Percentiles rank a stretch among this genome's conserved stretches.
Conservation (phyloP, 805 yeast genomes). For the Vanderwaltozyma tropicalis region DNA sequence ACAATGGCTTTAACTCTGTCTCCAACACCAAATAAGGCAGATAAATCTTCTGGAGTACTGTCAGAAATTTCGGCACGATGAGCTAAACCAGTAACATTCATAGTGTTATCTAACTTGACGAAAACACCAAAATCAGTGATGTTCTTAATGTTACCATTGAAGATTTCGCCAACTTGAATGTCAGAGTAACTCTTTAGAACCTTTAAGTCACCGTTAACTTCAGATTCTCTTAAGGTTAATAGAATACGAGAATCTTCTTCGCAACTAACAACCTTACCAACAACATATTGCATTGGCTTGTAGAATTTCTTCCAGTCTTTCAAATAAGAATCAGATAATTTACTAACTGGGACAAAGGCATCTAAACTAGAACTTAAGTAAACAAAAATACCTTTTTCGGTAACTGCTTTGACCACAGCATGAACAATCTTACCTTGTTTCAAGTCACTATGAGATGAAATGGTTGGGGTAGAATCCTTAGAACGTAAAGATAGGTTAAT, state of each 20-base stretch:
- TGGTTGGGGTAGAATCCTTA: slow-evolving; percentile 38
- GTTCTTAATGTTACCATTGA: slow-evolving; percentile 67
- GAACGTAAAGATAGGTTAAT: slow-evolving; percentile 57
- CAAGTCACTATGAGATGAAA: slow-evolving; percentile 43
- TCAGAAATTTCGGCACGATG: slow-evolving; percentile 81
- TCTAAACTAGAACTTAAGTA: slow-evolving; percentile 58
- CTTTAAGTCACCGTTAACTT: slow-evolving; percentile 59
- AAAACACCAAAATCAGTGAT: slow-evolving; percentile 89
- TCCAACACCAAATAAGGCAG: slow-evolving; percentile 71
- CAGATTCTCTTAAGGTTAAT: slow-evolving; percentile 72
- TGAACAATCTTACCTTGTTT: slow-evolving; percentile 61
- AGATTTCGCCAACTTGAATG: slow-evolving; percentile 56
- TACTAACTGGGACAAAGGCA: slow-evolving; percentile 73
- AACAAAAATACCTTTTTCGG: slow-evolving; percentile 69
- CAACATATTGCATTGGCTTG: slow-evolving; percentile 59
- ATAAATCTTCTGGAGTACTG: slow-evolving; percentile 38
- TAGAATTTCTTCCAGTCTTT: slow-evolving; percentile 82
- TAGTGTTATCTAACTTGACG: slow-evolving; percentile 65
- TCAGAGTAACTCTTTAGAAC: slow-evolving; percentile 54
- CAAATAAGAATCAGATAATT: slow-evolving; percentile 69
- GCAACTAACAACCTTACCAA: slow-evolving; percentile 60
- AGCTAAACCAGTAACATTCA: slow-evolving; percentile 73
- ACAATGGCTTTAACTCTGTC: slow-evolving; percentile 84
- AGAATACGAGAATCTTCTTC: slow-evolving; percentile 55
- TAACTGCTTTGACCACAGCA: slow-evolving; percentile 70